Base-by-base conservation (phyloP, 2,329 filamentous ascomycete species). In the Aspergillus sp. region DNA sequence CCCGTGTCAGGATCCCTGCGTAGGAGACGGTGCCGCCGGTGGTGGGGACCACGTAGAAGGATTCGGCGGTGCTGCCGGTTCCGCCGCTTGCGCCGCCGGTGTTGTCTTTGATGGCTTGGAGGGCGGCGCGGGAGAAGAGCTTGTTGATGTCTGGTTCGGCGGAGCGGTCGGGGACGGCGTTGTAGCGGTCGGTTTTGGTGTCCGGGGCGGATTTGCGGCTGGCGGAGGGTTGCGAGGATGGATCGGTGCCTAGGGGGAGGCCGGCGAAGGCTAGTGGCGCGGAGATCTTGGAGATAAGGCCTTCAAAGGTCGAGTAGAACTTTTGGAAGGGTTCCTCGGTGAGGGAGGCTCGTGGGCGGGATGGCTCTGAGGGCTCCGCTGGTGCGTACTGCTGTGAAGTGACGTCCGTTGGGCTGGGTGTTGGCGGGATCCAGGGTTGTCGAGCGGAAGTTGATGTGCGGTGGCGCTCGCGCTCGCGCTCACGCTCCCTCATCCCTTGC, bases 31-130 rank as follows among this genome's bases (percentile, higher is more conserved):
- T 97, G 64, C 94, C 92, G 5, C 95, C 94, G 17, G 90, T 92
- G 0, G 91, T 90, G 3, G 94, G 95, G 1, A 99, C 95, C 1
- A 98, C 90, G 73, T 97, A 98, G 79, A 99, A 99, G 8, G 90
- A 95, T 65, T 86, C 84, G 6, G 81, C 80, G 3, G 77, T 64
- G 68, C 90, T 90, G 60, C 83, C 85, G 11, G 80, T 77, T n/a
- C 77, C 59, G 3, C 60, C 83, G 0, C 86, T 86, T 30, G 78
- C 76, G 50, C 89, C 32, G 2, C 32, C 32, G 11, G 32, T 36
- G 32, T 36, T 88, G 58, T 90, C 88, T 19, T 87, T 84, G 44
- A 96, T 83, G 0, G 93, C 91, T 54, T 89, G 86, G 57, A 98
- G 83, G 3, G 94, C 91, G 11, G 94, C 92, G 66, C 87, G 88